phyloP scores from a whole-genome alignment of 2,329 filamentous ascomycete species.

The Colletotrichum costaricense region DNA sequence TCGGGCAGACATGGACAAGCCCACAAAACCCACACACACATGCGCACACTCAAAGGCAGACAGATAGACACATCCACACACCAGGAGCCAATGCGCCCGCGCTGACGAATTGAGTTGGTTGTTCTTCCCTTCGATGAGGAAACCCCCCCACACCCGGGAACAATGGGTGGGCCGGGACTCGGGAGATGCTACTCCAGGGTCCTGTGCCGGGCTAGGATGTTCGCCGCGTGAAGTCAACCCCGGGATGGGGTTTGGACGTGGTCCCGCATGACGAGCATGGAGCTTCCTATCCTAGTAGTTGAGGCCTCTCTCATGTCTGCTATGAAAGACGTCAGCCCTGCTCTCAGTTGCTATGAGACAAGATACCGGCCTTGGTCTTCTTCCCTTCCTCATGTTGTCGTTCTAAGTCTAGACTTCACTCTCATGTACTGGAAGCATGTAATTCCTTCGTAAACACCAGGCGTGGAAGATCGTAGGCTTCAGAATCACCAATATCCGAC shows the following conservation, averaged over 20 bases:
- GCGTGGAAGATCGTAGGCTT: background rate
- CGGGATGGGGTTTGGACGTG: background rate
- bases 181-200: slow-evolving; percentile 17
- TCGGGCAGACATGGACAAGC: background rate
- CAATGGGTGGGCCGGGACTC: slow-evolving; percentile 12
- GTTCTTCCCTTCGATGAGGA: background rate
- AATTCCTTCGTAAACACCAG: background rate
- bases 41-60: background rate
- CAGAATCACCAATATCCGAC: background rate
- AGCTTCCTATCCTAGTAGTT: background rate
- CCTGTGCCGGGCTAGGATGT: slow-evolving; percentile 22
- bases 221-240: background rate
- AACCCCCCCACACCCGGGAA: background rate
- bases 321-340: background rate
- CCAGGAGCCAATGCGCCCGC: slow-evolving; percentile 22
- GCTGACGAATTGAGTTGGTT: slow-evolving; percentile 1
- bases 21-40: background rate
- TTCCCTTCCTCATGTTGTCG: background rate
- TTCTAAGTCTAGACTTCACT: background rate
- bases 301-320: background rate
- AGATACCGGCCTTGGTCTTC: too few species aligned
- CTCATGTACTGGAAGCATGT: background rate
- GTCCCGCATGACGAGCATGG: background rate
- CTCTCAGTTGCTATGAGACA: too few species aligned
- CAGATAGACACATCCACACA: background rate